These are phyloP conservation scores for Botryosphaeria dothidea DNA, from an alignment of 2,329 filamentous ascomycete species.

Conservation along the genomic window DNA sequence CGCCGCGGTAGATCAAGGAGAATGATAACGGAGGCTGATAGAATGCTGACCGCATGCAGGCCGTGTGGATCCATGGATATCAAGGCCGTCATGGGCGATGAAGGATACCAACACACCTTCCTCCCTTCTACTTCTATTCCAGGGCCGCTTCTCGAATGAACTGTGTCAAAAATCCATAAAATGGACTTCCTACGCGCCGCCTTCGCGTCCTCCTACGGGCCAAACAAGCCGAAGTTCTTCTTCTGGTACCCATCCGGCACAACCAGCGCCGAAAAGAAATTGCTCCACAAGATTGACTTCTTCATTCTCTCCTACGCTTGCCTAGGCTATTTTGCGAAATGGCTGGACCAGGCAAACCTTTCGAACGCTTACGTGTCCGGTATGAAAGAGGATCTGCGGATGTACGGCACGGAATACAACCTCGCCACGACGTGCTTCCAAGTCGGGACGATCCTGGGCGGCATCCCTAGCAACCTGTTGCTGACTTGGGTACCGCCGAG, in stretches of 20 bases:
- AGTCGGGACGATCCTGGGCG: background rate
- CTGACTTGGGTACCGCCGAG: slow-evolving; percentile 10
- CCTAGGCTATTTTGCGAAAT: slow-evolving; percentile 25
- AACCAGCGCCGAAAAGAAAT: slow-evolving; percentile 21
- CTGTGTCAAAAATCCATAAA: too few relatives aligned
- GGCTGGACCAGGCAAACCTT: slow-evolving; percentile 27
- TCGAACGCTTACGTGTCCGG: slow-evolving; percentile 30
- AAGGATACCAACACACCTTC: background rate
- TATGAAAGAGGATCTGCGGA: slow-evolving; percentile 30
- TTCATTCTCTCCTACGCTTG: slow-evolving; percentile 22
- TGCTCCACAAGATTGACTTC: slow-evolving; percentile 24
- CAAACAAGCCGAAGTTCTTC: background rate
- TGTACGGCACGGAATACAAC: slow-evolving; percentile 25
- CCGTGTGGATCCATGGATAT: background rate
- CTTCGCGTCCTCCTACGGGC: background rate
- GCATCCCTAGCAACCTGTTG: background rate
- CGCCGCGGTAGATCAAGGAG: background rate
- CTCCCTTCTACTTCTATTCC: too few relatives aligned
- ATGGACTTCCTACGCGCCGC: background rate
- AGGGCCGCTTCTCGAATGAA: too few relatives aligned
- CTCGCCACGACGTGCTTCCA: slow-evolving; percentile 10
- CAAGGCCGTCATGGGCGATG: background rate
- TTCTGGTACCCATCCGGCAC: slow-evolving; percentile 20
- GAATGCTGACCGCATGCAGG: background rate
- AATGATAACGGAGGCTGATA: background rate